A percentile compares a stretch with the other conserved stretches of the same genome.
phyloP scores from a whole-genome alignment of 257 asterid genomes.

The Rhazya stricta region DNA sequence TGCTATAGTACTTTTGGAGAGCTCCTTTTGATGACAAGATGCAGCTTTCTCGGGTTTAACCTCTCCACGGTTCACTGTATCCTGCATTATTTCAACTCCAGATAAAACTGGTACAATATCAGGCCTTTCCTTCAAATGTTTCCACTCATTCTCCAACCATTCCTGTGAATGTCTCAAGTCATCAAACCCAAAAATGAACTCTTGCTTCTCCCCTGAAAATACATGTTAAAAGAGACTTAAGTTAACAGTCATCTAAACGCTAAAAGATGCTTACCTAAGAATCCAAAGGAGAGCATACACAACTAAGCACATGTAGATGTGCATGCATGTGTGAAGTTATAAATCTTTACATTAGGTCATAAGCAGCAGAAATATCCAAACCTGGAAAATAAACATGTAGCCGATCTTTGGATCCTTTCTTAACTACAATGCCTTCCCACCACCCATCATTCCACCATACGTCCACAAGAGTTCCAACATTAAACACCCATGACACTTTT shows the following conservation, averaged over 20 bases:
- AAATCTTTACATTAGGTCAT: not conserved
- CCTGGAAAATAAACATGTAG: constrained; percentile 67
- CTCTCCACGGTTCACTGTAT: not conserved
- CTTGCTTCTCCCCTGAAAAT: constrained; percentile 57
- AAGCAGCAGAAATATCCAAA: constrained; percentile 10
- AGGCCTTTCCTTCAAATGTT: constrained; percentile 40
- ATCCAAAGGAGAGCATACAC: no score
- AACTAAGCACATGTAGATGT: not conserved
- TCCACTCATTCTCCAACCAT: constrained; percentile 58
- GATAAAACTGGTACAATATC: constrained; percentile 33
- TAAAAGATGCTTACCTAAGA: not conserved
- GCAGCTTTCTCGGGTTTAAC: constrained; percentile 16
- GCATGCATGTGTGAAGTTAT: not conserved
- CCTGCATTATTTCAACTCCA: constrained; percentile 10
- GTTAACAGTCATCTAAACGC: not conserved
- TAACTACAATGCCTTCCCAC: constrained; percentile 90
- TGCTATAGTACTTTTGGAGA: not conserved
- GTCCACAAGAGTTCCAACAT: constrained; percentile 61
- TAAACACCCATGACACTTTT: constrained; percentile 22
- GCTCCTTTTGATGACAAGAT: not conserved
- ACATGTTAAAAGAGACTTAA: not conserved
- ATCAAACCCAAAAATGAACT: constrained; percentile 23
- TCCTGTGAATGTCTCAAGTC: constrained; percentile 69
- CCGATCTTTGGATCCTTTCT: constrained; percentile 40
- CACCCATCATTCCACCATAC: constrained; percentile 90